These are phyloP conservation scores for Pseudogymnoascus pannorum DNA, from an alignment of 2,329 filamentous ascomycete species.

Conservation along the genomic window DNA sequence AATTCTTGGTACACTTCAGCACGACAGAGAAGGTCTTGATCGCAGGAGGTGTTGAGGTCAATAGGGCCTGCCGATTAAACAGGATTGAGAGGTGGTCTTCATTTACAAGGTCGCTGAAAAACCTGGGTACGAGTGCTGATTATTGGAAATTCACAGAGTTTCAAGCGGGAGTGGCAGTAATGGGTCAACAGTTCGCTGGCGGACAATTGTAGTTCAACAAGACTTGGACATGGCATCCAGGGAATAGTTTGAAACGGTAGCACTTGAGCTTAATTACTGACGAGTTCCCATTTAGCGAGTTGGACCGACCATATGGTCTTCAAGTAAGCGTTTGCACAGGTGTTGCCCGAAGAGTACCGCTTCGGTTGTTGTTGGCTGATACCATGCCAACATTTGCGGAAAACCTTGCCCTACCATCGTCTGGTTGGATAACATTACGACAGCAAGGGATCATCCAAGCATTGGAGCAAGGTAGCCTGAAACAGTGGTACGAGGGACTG, in stretches of 20 bases:
- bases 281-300: slow-evolving; percentile 9
- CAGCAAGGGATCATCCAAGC: slow-evolving; percentile 7
- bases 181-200: neutral
- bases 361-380: slow-evolving; percentile 18
- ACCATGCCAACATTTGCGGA: slow-evolving; percentile 8
- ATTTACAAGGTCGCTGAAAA: neutral
- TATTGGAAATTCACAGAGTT: slow-evolving; percentile 10
- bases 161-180: neutral
- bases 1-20: neutral
- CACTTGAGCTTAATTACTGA: slow-evolving; percentile 12
- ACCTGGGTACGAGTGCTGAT: slow-evolving; percentile 7
- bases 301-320: slow-evolving; percentile 16
- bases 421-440: slow-evolving; percentile 9
- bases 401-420: neutral
- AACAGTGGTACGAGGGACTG: slow-evolving; percentile 10
- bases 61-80: slow-evolving; percentile 2
- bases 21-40: slow-evolving; percentile 10
- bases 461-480: neutral
- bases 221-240: slow-evolving; percentile 11
- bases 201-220: slow-evolving; percentile 4
- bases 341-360: slow-evolving; percentile 18
- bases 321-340: slow-evolving; percentile 24
- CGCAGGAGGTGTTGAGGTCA: neutral
- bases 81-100: slow-evolving; percentile 7
- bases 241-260: slow-evolving; percentile 10